Percentiles rank a stretch among this genome's conserved stretches.
Conservation (phyloP, 2,329 filamentous ascomycete genomes). For the Fusarium stilboides region DNA sequence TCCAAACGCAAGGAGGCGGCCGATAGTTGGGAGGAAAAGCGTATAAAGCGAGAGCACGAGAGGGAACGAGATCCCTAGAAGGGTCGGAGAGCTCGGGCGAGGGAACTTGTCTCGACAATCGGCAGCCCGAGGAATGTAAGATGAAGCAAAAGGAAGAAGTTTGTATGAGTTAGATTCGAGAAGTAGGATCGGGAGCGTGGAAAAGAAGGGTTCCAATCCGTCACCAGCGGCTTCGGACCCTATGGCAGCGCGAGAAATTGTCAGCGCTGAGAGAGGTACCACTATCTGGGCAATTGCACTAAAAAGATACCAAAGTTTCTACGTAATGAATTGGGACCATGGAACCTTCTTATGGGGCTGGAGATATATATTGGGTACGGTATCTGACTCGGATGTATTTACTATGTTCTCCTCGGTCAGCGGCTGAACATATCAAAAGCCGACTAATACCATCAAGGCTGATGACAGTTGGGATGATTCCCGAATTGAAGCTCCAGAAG, state of each 20-base stretch:
- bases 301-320: constrained; percentile 23
- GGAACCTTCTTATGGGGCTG: constrained; percentile 22
- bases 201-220: constrained; percentile 39
- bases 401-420: constrained; percentile 16
- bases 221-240: constrained; percentile 51
- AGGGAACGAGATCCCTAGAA: constrained; percentile 24
- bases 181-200: constrained; percentile 31
- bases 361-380: constrained; percentile 16
- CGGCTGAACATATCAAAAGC: constrained; percentile 19
- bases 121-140: constrained; percentile 11
- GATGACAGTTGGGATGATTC: neutral
- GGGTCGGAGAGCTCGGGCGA: constrained; percentile 45
- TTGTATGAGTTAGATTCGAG: constrained; percentile 21
- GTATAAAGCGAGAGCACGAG: constrained; percentile 5
- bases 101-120: constrained; percentile 32
- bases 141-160: constrained; percentile 2
- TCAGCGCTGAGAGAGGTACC: constrained; percentile 44
- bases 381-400: constrained; percentile 20
- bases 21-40: constrained; percentile 11
- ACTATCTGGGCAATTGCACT: constrained; percentile 15
- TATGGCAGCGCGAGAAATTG: constrained; percentile 50
- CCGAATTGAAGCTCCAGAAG: neutral
- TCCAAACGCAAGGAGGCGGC: constrained; percentile 37
- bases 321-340: constrained; percentile 14
- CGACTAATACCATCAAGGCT: neutral